Percentiles rank a stretch among this genome's conserved stretches.
phyloP scores from a whole-genome alignment of 2,329 filamentous ascomycete species.

The Fusarium tuaranense region DNA sequence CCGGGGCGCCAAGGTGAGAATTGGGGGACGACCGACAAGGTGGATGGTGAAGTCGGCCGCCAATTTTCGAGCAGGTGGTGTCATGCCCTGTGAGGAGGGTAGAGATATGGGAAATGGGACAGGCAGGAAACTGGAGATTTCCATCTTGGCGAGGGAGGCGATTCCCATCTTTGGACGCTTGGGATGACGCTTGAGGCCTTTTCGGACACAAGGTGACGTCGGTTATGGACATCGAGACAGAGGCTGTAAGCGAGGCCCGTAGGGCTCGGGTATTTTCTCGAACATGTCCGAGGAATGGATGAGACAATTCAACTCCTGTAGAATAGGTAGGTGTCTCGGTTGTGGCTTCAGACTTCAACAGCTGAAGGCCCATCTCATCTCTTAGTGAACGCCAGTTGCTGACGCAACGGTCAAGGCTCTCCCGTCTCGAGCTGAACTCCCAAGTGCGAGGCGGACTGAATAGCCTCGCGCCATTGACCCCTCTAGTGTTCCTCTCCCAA shows the following conservation, averaged over 20 bases:
- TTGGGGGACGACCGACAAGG: slow-evolving; percentile 1
- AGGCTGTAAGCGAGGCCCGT: neutral
- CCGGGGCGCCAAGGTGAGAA: slow-evolving; percentile 28
- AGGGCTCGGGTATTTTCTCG: neutral
- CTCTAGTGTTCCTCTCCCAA: neutral
- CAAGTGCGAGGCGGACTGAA: neutral
- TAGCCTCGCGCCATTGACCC: neutral
- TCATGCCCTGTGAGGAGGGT: slow-evolving; percentile 2
- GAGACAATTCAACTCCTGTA: neutral
- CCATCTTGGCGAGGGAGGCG: slow-evolving; percentile 18
- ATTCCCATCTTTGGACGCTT: neutral
- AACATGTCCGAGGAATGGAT: slow-evolving; percentile 1
- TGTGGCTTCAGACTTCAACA: neutral
- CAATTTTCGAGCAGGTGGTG: slow-evolving; percentile 12
- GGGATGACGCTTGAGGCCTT: slow-evolving; percentile 1
- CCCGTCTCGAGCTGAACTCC: neutral
- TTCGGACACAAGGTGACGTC: neutral
- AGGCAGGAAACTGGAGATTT: slow-evolving; percentile 17
- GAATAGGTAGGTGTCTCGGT: neutral
- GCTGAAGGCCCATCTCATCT: neutral
- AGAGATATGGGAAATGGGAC: slow-evolving; percentile 20
- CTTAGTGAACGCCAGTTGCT: neutral
- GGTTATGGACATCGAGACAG: neutral
- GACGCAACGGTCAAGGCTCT: neutral
- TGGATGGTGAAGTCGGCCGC: slow-evolving; percentile 1